Evolutionary conservation across 2,329 filamentous ascomycete species (phyloP), one percentile per base, ranked within the genome.

Genomic region (Botrytis elliptica): DNA sequence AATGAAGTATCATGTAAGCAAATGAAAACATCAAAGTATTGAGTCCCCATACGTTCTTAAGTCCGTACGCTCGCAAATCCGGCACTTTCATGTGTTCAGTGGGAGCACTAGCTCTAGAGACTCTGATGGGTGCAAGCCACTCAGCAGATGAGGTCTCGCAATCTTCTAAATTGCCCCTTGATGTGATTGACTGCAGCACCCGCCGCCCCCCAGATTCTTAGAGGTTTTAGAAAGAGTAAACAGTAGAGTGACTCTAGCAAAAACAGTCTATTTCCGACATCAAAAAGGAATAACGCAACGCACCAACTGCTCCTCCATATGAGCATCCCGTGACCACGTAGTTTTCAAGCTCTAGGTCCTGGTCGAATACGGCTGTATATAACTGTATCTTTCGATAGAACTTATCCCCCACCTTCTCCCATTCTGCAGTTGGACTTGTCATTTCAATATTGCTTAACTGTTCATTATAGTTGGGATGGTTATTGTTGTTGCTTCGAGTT

Each of bases 381-480:
- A 97, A 89, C 83, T 95, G 93, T 73, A 93, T 91, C 85, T 97
- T 98, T 82, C 95, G 93, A 85, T 98, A 99, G 87, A 97, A 98
- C 80, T 90, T 92, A 83, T 97, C 93, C 81, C 94, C 96, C 77
- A 98, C 90, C 83, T 90, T 92, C 86, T 97, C 94, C 96, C 96
- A 99, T 83, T 95, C 93, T 79, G 93, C 92, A 69, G 80, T 82
- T 25, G 80, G 80, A 77, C 80, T 81, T 65, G 79, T 77, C 80
- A 81, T 81, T 36, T 44, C 77, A 38, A 46, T 44, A 42, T 65
- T 18, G 22, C 16, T 55, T 57, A 20, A 73, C 25, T 73, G 36
- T 42, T 59, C 71, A 71, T 73, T 62, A 64, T 73, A 44, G 62
- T 64, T 46, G 36, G 18, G 29, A 42, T 57, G 36, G 33, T 55